Percentiles rank a stretch among this genome's conserved stretches.
Evolutionary conservation across 2,329 filamentous ascomycete genomes (phyloP).

Genomic region (Fusarium redolens): DNA sequence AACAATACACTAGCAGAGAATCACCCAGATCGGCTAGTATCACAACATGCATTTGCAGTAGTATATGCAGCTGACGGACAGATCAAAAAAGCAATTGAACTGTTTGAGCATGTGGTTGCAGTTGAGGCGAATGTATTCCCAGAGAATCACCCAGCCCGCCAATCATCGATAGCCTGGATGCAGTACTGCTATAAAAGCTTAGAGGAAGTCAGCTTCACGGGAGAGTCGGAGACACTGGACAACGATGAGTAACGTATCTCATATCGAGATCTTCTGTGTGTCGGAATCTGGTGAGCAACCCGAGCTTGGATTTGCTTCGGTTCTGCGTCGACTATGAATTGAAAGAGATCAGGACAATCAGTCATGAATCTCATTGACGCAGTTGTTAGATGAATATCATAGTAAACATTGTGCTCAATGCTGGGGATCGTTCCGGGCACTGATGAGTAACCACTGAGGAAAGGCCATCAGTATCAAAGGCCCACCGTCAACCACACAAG

Average conservation of each 20-base stretch:
- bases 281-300: accelerated
- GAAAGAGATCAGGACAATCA: accelerated
- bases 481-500: accelerated
- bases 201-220: accelerated
- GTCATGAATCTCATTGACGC: not conserved
- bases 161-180: accelerated
- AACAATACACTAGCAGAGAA: not conserved
- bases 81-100: not conserved
- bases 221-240: too few relatives aligned
- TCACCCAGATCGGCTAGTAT: not conserved
- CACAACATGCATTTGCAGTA: accelerated
- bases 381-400: accelerated
- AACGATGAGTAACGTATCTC: too few relatives aligned
- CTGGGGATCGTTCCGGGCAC: accelerated
- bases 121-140: too few relatives aligned
- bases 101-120: not conserved
- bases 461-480: accelerated
- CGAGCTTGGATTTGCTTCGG: accelerated
- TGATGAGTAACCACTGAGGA: accelerated
- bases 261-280: too few relatives aligned
- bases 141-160: accelerated
- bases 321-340: accelerated
- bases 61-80: accelerated
- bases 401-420: accelerated
- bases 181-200: not conserved